Percentiles rank a stretch among this genome's conserved stretches.
phyloP scores from a whole-genome alignment of 176 grass and related monocot species.

The Aegilops tauschii region DNA sequence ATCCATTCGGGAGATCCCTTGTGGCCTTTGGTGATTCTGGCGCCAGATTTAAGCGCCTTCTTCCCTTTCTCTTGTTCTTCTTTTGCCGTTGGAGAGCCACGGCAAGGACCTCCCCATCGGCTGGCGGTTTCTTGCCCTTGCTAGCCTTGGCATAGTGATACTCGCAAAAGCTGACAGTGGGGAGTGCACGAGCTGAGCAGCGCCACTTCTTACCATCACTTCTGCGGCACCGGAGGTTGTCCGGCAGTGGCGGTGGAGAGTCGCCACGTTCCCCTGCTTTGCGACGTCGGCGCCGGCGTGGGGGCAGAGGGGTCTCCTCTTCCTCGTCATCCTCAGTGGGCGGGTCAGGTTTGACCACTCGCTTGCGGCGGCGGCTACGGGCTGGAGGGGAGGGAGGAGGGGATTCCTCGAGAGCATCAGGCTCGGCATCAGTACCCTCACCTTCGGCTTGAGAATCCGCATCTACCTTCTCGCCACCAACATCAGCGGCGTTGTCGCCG shows the following conservation, averaged over 20 bases:
- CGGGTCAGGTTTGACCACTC: conserved; percentile 14
- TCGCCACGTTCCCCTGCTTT: conserved; percentile 33
- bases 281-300: conserved; percentile 34
- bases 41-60: conserved; percentile 22
- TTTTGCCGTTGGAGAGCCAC: conserved; percentile 45
- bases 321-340: conserved; percentile 38
- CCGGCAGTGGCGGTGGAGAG: conserved; percentile 46
- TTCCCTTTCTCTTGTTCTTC: conserved; percentile 42
- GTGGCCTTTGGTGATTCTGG: conserved; percentile 22
- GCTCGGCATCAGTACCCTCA: conserved; percentile 18
- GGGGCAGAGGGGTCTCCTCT: conserved; percentile 36
- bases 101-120: conserved; percentile 50
- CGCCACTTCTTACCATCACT: conserved; percentile 94
- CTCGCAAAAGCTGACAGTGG: conserved; percentile 77
- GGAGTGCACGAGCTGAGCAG: conserved; percentile 52
- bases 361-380: conserved; percentile 42
- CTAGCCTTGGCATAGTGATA: conserved; percentile 65
- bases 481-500: neutral
- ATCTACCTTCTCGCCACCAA: conserved; percentile 1
- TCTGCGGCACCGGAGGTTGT: conserved; percentile 81
- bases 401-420: conserved; percentile 33
- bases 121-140: conserved; percentile 55
- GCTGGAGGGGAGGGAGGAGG: conserved; percentile 35
- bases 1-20: conserved; percentile 84
- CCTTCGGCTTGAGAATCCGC: conserved; percentile 36